Base-by-base conservation (phyloP, 257 asterid species). In the Hygrophila difformis region DNA sequence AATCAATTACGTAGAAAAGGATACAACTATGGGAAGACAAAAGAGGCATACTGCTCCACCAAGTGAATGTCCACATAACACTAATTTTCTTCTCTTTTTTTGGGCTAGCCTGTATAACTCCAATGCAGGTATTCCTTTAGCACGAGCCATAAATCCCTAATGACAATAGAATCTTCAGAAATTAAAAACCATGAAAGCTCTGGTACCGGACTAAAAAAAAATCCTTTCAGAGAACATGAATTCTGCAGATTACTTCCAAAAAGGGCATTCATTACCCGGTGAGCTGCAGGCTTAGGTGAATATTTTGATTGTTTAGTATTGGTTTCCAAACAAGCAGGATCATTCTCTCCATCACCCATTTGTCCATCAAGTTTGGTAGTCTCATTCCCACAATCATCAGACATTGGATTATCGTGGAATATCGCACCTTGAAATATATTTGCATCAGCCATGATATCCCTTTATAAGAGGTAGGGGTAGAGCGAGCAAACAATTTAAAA, bases 401-500 rank as follows among this genome's bases (percentile, higher is more conserved):
- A 71, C 53, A 29, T 64, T 55, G 67, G 55, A 62, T 75, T 81
- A 51, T 86, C 98, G 42, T 82, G 95, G 71, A 91, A 91, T 76
- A 91, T 72, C 77, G 93, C 96, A 82, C 98, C 98, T 91, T 91
- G 98, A 86, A 91, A 91, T 76, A 91, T 86, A 82, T 91, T 86
- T 67, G 92, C 98, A 78, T 86, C 98, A 91, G 98, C 98, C 94
- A 91, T 78, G 93, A 91, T 53, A 82, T 91, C 98, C 98, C 98
- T 91, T 85, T 75, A 58, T 68, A 67, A 63, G 72, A 68, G 71
- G 74, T 72, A 69, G 70, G 52, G 56, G 66, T 52, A 57, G 55
- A 65, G 50, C 79, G 64, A 66, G 85, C 49, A 77, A 70, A 63
- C 51, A 75, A 71, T 71, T 71, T 64, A 60, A 70, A 58, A 47